Evolutionary conservation across 768 basidiomycete genomes (phyloP).

Genomic region (Daedaleopsis nitida): DNA sequence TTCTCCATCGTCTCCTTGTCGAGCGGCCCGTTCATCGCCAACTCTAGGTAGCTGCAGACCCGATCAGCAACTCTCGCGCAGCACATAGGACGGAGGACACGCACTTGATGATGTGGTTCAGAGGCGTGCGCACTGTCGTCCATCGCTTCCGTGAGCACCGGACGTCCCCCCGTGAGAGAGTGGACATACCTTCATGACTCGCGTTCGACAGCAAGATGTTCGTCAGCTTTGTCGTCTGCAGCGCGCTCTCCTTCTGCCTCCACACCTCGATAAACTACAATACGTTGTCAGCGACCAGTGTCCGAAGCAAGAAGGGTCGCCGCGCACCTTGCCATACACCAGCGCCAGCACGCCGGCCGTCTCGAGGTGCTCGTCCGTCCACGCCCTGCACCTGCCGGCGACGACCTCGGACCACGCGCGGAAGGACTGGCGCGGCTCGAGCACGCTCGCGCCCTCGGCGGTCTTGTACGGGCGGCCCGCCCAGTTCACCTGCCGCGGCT

Average conservation of each 20-base stretch:
- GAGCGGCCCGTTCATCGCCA: constrained; percentile 75
- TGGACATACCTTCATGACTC: constrained; percentile 69
- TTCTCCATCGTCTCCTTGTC: constrained; percentile 77
- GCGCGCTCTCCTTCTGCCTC: constrained; percentile 77
- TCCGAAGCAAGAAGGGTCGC: too few species aligned
- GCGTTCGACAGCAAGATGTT: constrained; percentile 79
- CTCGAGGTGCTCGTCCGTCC: constrained; percentile 84
- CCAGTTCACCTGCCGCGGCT: constrained; percentile 72
- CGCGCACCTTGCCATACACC: constrained; percentile 68
- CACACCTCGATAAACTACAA: constrained; percentile 85
- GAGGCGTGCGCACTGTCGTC: constrained; percentile 63
- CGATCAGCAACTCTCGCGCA: background rate
- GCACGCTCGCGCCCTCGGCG: constrained; percentile 34
- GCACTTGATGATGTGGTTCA: constrained; percentile 84
- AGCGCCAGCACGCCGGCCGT: constrained; percentile 78
- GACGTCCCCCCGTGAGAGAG: background rate
- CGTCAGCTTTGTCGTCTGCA: constrained; percentile 72
- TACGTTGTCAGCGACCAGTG: too few species aligned
- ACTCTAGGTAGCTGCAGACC: constrained; percentile 64
- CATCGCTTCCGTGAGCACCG: background rate
- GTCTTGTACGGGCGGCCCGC: constrained; percentile 71
- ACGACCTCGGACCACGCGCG: constrained; percentile 79
- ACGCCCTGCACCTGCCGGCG: constrained; percentile 63
- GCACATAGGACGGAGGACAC: constrained; percentile 19
- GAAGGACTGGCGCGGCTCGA: constrained; percentile 82